These are phyloP conservation scores for Actinomortierella ambigua DNA, from an alignment of 371 early-diverging fungal genomes.

Conservation along the genomic window DNA sequence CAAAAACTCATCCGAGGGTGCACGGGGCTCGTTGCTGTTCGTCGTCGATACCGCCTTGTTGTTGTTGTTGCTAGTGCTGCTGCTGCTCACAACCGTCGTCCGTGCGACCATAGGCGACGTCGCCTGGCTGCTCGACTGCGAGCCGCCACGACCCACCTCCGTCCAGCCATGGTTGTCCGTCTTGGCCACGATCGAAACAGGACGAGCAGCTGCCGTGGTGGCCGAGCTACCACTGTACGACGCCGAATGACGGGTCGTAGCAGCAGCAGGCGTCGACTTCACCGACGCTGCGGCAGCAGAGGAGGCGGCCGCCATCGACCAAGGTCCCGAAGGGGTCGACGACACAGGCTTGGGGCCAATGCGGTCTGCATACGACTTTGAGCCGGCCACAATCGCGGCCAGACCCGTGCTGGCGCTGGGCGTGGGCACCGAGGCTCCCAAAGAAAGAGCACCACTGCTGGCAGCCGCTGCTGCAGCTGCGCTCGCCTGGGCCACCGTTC, in stretches of 20 bases:
- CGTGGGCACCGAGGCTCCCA: conserved; percentile 1
- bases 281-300: conserved; percentile 17
- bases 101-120: not conserved
- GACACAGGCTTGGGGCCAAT: conserved; percentile 27
- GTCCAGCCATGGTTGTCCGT: too few relatives aligned
- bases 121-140: not conserved
- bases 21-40: conserved; percentile 47
- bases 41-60: conserved; percentile 20
- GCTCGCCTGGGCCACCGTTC: conserved; percentile 11
- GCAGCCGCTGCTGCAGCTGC: conserved; percentile 39
- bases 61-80: conserved; percentile 12
- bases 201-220: conserved; percentile 8
- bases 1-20: conserved; percentile 76
- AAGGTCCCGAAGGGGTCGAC: not conserved
- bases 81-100: conserved; percentile 25
- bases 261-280: conserved; percentile 14
- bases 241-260: too few relatives aligned
- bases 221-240: conserved; percentile 3
- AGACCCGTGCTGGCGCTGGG: conserved; percentile 47
- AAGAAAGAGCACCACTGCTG: conserved; percentile 21
- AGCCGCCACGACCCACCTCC: too few relatives aligned
- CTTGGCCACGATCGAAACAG: conserved; percentile 41
- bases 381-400: conserved; percentile 50
- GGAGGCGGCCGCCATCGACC: conserved; percentile 31
- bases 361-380: conserved; percentile 35